Evolutionary conservation across 208 protist genomes (phyloP).

Genomic region (Leishmania lainsoni): DNA sequence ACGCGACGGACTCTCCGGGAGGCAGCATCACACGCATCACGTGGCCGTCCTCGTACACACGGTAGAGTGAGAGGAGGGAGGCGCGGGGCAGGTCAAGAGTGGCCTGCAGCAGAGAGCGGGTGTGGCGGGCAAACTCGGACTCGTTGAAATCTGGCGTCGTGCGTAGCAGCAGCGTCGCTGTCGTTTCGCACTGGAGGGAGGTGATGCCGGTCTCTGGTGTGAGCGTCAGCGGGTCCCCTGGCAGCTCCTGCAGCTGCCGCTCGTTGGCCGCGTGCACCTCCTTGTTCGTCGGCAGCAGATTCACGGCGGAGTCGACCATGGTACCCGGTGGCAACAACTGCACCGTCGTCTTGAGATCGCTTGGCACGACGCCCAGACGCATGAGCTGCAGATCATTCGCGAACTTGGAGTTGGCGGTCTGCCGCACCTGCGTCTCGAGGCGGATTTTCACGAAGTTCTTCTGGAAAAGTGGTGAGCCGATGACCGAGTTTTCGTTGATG

Average conservation of each 20-base stretch:
- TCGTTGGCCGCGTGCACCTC: constrained; percentile 87
- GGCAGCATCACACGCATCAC: constrained; percentile 88
- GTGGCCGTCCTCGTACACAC: constrained; percentile 85
- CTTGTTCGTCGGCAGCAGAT: constrained; percentile 86
- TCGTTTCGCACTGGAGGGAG: constrained; percentile 72
- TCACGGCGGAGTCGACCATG: constrained; percentile 85
- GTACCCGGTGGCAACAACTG: constrained; percentile 81
- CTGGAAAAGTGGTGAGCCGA: constrained; percentile 69
- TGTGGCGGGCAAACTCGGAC: constrained; percentile 69
- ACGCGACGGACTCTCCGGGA: constrained; percentile 73
- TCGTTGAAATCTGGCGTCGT: constrained; percentile 76
- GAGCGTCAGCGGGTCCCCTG: constrained; percentile 71
- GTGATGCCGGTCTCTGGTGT: constrained; percentile 82
- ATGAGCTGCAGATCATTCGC: constrained; percentile 73
- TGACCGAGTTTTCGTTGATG: constrained; percentile 83
- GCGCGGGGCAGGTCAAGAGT: constrained; percentile 75
- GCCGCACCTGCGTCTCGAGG: constrained; percentile 75
- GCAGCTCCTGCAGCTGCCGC: constrained; percentile 64
- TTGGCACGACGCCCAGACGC: constrained; percentile 71
- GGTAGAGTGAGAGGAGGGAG: constrained; percentile 80
- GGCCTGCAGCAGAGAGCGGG: constrained; percentile 76
- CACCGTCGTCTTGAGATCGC: constrained; percentile 59
- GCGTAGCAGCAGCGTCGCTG: constrained; percentile 81
- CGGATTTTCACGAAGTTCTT: constrained; percentile 81
- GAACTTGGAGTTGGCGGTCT: constrained; percentile 64